Evolutionary conservation across 2,329 filamentous ascomycete genomes (phyloP).

Genomic region (Alternaria atra): DNA sequence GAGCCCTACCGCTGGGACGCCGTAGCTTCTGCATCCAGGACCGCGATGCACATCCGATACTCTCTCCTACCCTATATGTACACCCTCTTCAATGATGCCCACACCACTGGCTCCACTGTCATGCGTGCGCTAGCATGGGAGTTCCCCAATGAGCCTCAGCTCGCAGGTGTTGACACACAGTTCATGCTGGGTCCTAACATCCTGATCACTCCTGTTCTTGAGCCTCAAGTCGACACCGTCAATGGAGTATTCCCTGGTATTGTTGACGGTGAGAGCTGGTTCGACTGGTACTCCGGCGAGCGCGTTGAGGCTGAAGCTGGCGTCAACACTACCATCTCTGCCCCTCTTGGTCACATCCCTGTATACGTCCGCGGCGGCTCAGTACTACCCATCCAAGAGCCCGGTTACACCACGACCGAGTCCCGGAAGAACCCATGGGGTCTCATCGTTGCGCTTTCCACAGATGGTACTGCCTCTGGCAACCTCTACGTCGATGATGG

Average conservation of each 20-base stretch:
- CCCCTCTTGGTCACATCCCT: conserved; percentile 74
- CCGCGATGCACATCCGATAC: conserved; percentile 76
- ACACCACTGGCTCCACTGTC: conserved; percentile 72
- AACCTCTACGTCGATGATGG: conserved; percentile 79
- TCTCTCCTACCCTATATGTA: conserved; percentile 78
- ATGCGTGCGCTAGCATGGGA: conserved; percentile 79
- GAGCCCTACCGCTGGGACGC: conserved; percentile 76
- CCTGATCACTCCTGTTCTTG: conserved; percentile 73
- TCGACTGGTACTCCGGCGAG: conserved; percentile 79
- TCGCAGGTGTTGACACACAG: conserved; percentile 73
- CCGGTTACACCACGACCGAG: conserved; percentile 71
- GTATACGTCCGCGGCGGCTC: conserved; percentile 74
- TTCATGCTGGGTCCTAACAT: conserved; percentile 75
- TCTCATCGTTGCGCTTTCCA: conserved; percentile 69
- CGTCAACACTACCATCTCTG: conserved; percentile 67
- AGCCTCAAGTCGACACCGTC: conserved; percentile 68
- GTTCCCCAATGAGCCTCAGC: conserved; percentile 74
- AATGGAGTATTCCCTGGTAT: conserved; percentile 75
- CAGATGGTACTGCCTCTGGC: conserved; percentile 65
- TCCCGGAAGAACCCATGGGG: conserved; percentile 72
- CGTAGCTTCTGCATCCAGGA: conserved; percentile 70
- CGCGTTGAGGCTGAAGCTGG: conserved; percentile 62
- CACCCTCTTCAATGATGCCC: conserved; percentile 73
- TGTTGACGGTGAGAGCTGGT: conserved; percentile 70
- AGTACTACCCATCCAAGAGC: conserved; percentile 73